Evolutionary conservation across 805 yeast species (phyloP), one percentile per base, ranked within the genome.

Genomic region (Starmerella bombicola): DNA sequence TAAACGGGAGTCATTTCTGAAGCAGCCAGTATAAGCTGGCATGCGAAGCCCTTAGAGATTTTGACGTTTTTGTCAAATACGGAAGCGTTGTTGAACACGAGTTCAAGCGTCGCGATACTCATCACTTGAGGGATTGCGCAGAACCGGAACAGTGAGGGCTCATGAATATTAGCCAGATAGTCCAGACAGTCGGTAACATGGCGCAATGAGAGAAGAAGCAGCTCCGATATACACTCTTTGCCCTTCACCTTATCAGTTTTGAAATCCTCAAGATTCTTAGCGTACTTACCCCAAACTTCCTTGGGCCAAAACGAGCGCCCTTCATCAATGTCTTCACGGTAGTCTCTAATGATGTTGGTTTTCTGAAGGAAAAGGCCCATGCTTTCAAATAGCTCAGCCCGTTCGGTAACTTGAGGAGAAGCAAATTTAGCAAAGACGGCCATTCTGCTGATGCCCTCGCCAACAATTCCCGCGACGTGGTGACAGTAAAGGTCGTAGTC

Each of bases 121-220:
- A 91, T 91, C 16, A 88, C 96, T 65, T 91, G 99, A 16, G 99
- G 99, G 57, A 91, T 91, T 9, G 96, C 83, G 66, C 96, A 86
- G 67, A 91, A 91, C 53, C 77, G 80, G 67, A 84, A 91, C 37
- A 78, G 64, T 1, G 94, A 74, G 45, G 79, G 81, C 57, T 91
- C 98, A 44, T 71, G 71, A 37, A 91, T 72, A 46, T 76, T 67
- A 15, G 88, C 71, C 42, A 91, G 68, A 59, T 81, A 91, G 38
- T 71, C 70, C 52, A 91, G 68, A 23, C 76, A 80, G 55, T 83
- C 91, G 39, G 71, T 72, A 30, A 74, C 85, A 55, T 88, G 96
- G 22, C 64, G 67, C 57, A 91, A 66, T 1, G 94, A 78, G 57
- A 85, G 78, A 46, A 78, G 67, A 9, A 82, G 85, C 55, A 91